A percentile compares a stretch with the other conserved stretches of the same genome.
These are phyloP conservation scores for Fusarium anguioides DNA, from an alignment of 2,329 filamentous ascomycete genomes.

Conservation along the genomic window DNA sequence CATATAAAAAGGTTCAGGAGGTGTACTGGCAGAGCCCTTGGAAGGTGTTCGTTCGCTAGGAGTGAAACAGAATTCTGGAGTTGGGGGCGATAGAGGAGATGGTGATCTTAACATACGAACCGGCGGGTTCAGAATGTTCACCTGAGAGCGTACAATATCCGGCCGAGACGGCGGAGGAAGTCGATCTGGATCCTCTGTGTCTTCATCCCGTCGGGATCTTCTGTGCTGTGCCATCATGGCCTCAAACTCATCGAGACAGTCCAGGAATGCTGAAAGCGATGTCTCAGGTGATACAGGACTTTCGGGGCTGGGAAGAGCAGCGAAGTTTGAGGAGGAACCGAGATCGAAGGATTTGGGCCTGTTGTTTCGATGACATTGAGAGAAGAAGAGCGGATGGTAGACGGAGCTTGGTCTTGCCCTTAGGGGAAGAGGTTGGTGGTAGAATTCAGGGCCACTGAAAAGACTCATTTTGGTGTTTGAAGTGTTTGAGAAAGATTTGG, in stretches of 20 bases:
- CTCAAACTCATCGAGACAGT: not conserved
- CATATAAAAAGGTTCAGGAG: no score
- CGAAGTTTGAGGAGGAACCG: not conserved
- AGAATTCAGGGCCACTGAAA: not conserved
- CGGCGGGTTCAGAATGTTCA: not conserved
- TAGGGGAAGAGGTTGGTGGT: conserved; percentile 17
- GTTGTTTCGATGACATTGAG: not conserved
- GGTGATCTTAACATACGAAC: not conserved
- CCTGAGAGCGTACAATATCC: not conserved
- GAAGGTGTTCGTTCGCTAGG: not conserved
- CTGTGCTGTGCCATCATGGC: not conserved
- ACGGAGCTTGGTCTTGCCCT: not conserved
- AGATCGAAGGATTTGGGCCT: conserved; percentile 4
- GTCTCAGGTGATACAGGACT: not conserved
- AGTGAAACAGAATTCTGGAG: no score
- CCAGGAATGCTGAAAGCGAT: not conserved
- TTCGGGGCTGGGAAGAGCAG: not conserved
- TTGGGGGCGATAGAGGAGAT: no score
- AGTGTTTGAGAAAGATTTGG: not conserved
- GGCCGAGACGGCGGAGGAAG: not conserved
- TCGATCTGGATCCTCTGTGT: no score
- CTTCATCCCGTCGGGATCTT: no score
- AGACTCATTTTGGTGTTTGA: conserved; percentile 7
- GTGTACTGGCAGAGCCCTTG: no score
- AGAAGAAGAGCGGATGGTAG: not conserved